Evolutionary conservation across 768 basidiomycete species (phyloP).

Genomic region (Boletus pseudopeckii): DNA sequence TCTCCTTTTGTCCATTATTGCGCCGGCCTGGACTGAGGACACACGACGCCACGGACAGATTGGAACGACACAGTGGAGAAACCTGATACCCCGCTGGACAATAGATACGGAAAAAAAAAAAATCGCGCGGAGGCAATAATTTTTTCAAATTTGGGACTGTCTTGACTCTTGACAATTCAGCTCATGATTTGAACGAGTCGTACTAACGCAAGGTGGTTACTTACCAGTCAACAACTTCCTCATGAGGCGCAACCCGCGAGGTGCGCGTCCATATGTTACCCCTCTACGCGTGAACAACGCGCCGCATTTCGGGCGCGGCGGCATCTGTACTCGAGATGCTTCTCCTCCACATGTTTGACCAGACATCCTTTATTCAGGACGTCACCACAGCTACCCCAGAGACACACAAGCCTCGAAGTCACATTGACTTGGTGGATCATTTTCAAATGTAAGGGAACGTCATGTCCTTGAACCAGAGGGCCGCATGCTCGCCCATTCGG

Average conservation of each 20-base stretch:
- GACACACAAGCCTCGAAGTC: constrained; percentile 4
- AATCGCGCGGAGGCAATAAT: not conserved
- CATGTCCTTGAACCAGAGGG: constrained; percentile 8
- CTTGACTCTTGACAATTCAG: constrained; percentile 4
- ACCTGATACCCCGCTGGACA: no score
- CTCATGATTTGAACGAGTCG: not conserved
- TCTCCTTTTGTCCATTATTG: no score
- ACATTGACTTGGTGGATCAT: constrained; percentile 3
- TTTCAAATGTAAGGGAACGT: constrained; percentile 17
- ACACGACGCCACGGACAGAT: no score
- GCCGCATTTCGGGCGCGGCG: constrained; percentile 21
- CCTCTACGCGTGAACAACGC: constrained; percentile 19
- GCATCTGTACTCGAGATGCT: constrained; percentile 22
- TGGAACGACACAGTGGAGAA: no score
- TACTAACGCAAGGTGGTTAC: not conserved
- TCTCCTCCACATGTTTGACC: constrained; percentile 24
- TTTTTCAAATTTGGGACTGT: not conserved
- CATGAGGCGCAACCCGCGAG: constrained; percentile 6
- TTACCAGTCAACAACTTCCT: not conserved
- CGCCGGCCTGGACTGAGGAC: not conserved
- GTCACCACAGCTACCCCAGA: constrained; percentile 19
- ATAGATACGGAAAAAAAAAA: no score
- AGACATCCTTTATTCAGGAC: constrained; percentile 11
- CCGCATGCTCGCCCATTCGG: constrained; percentile 12
- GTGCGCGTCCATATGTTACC: constrained; percentile 18